Evolutionary conservation across 1,139 yeast species (phyloP).

Genomic region (Zygotorulaspora mrakii): DNA sequence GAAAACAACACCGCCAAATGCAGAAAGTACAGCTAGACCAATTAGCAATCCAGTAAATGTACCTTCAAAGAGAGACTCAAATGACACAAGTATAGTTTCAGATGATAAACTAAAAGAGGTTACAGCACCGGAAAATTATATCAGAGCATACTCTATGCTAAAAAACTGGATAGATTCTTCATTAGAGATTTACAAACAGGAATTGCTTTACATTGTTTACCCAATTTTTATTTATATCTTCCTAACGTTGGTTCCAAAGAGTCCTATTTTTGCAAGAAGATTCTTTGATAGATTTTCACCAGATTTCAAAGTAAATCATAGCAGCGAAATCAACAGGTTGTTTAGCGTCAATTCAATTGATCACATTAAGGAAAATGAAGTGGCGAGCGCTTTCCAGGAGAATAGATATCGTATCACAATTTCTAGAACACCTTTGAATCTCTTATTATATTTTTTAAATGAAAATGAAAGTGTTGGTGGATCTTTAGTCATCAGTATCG

Average conservation of each 20-base stretch:
- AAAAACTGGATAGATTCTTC: slow-evolving; percentile 90
- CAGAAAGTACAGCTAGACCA: slow-evolving; percentile 34
- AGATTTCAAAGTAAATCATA: slow-evolving; percentile 76
- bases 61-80: slow-evolving; percentile 39
- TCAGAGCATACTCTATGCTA: slow-evolving; percentile 73
- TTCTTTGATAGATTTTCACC: slow-evolving; percentile 72
- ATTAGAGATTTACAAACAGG: slow-evolving; percentile 87
- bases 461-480: slow-evolving; percentile 95
- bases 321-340: slow-evolving; percentile 67
- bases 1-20: slow-evolving; percentile 36
- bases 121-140: slow-evolving; percentile 65
- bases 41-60: slow-evolving; percentile 40
- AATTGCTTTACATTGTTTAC: slow-evolving; percentile 73
- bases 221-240: slow-evolving; percentile 90
- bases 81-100: slow-evolving; percentile 39
- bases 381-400: slow-evolving; percentile 68
- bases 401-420: slow-evolving; percentile 73
- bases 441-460: slow-evolving; percentile 79
- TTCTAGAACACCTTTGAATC: slow-evolving; percentile 79
- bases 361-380: slow-evolving; percentile 76
- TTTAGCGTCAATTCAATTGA: slow-evolving; percentile 74
- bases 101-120: slow-evolving; percentile 24
- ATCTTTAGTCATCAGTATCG: slow-evolving; percentile 73
- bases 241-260: slow-evolving; percentile 68
- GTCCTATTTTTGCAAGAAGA: slow-evolving; percentile 58